Evolutionary conservation across 441 rosid genomes (phyloP), one percentile per base, ranked within the genome.

Genomic region (Eutrema salsugineum): DNA sequence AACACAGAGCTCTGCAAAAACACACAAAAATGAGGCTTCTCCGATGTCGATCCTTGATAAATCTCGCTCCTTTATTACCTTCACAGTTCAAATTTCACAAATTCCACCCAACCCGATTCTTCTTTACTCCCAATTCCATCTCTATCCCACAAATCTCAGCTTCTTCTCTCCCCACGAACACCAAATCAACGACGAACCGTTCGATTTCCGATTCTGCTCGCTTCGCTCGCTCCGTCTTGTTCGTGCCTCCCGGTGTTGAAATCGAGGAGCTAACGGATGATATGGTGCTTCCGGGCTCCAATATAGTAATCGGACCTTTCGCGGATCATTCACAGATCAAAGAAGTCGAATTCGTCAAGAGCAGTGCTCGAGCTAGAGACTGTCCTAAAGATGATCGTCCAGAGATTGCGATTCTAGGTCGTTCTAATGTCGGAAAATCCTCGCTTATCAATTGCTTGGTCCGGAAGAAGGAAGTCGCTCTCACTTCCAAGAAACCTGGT

Each of bases 401-500:
- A 4, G 97, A 91, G 80, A 91, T 91, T 47, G 97, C 95, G 2
- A 88, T 91, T 43, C 49, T 94, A 60, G 97, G 93, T 53, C 88
- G 96, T 16, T 94, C 98, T 51, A 94, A 91, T 78, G 97, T 90
- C 43, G 98, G 97, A 47, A 94, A 91, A 81, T 94, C 97, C 8
- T 94, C 98, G 0, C 95, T 94, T 42, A 94, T 94, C 20, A 94
- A 94, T 78, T 83, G 88, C 49, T 72, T 94, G 66, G 97, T 86
- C 67, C 86, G 84, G 63, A 94, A 84, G 78, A 94, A 91, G 49
- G 95, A 94, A 82, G 81, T 94, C 57, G 99, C 97, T 50, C 95
- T 91, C 55, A 91, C 97, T 12, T 94, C 99, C 10, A 94, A 94
- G 79, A 94, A 88, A 70, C 97, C 94, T 53, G 97, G 95, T 93